Percentiles rank a stretch among this genome's conserved stretches.
phyloP scores from a whole-genome alignment of 75 land plant genomes.

The Cryptomeria japonica region DNA sequence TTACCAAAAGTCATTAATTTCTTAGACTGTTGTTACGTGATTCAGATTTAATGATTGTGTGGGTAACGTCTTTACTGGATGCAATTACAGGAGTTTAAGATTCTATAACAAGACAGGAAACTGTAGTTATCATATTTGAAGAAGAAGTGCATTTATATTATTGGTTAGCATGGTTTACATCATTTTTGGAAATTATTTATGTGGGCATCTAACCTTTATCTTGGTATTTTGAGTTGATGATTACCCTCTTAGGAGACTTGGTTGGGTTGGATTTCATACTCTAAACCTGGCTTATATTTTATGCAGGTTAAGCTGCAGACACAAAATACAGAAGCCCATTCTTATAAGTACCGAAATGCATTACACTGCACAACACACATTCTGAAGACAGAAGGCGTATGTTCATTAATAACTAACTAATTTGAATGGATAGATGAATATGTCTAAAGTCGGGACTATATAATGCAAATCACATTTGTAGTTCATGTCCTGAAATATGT shows the following conservation, averaged over 20 bases:
- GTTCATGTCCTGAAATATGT: background rate
- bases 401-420: slow-evolving; percentile 10
- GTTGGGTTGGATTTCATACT: background rate
- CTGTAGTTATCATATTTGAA: background rate
- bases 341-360: slow-evolving; percentile 59
- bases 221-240: background rate
- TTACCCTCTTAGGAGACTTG: background rate
- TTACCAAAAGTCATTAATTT: background rate
- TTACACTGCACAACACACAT: slow-evolving; percentile 73
- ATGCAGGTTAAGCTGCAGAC: slow-evolving; percentile 84
- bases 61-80: background rate
- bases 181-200: background rate
- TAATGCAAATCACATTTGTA: background rate
- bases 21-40: background rate
- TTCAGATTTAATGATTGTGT: background rate
- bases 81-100: background rate
- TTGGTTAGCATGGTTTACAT: background rate
- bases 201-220: background rate
- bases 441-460: background rate
- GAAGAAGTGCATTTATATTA: background rate
- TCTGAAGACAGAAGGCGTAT: slow-evolving; percentile 77
- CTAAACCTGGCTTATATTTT: background rate
- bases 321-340: slow-evolving; percentile 62
- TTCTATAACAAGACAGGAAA: background rate
- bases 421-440: background rate